A percentile compares a stretch with the other conserved stretches of the same genome.
Conservation (phyloP, 2,329 filamentous ascomycete genomes). For the Paradendryphiella salina region DNA sequence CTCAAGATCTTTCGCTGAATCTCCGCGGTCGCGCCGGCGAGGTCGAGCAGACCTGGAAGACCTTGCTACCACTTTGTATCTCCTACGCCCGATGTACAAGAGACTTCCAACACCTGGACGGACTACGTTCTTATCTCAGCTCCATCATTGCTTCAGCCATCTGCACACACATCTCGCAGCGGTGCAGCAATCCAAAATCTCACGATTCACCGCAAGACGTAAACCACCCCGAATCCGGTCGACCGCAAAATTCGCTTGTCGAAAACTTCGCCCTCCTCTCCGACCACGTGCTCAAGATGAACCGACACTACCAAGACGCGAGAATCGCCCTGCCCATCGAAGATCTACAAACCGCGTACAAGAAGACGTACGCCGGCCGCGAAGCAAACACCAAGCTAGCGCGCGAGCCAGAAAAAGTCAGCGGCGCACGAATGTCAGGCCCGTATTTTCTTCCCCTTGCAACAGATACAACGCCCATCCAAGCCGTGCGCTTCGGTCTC, state of each 20-base stretch:
- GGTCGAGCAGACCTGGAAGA: conserved; percentile 45
- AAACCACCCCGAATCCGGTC: conserved; percentile 26
- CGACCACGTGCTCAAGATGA: conserved; percentile 34
- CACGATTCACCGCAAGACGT: conserved; percentile 39
- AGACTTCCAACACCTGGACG: conserved; percentile 45
- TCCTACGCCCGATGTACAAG: conserved; percentile 40
- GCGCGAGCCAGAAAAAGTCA: conserved; percentile 41
- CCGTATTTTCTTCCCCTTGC: conserved; percentile 49
- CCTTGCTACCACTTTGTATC: conserved; percentile 42
- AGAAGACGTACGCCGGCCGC: conserved; percentile 44
- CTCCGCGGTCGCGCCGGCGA: conserved; percentile 39
- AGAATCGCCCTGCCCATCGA: conserved; percentile 39
- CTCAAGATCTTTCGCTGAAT: conserved; percentile 36
- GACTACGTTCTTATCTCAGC: conserved; percentile 48
- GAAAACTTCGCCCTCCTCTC: conserved; percentile 37
- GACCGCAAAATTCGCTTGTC: conserved; percentile 24
- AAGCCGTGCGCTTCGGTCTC: conserved; percentile 51
- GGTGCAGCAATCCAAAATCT: conserved; percentile 21
- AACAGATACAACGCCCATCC: conserved; percentile 48
- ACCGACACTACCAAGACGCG: conserved; percentile 35
- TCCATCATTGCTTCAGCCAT: conserved; percentile 48
- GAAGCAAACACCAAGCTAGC: conserved; percentile 25
- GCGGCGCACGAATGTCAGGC: conserved; percentile 41
- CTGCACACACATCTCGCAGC: conserved; percentile 39
- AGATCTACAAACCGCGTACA: conserved; percentile 44